These are phyloP conservation scores for Polyporus arcularius DNA, from an alignment of 768 basidiomycete species.

Conservation along the genomic window DNA sequence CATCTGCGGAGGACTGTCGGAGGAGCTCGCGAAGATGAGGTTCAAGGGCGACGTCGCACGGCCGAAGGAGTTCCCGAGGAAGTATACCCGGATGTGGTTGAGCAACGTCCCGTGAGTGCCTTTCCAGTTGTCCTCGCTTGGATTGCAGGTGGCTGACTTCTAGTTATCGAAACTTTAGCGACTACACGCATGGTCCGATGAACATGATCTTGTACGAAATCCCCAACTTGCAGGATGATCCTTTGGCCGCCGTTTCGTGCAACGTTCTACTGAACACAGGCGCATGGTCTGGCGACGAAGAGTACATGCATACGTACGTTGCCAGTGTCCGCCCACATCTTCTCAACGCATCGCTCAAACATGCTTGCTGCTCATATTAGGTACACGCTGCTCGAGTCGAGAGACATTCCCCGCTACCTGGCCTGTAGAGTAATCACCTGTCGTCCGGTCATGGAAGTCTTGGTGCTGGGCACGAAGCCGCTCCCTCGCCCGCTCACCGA, in stretches of 20 bases:
- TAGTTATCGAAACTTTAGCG: slow-evolving; percentile 18
- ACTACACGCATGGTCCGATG: slow-evolving; percentile 35
- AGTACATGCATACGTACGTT: slow-evolving; percentile 33
- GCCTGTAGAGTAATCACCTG: slow-evolving; percentile 28
- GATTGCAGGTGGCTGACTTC: too few relatives aligned
- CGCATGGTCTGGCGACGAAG: slow-evolving; percentile 32
- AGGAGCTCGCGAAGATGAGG: slow-evolving; percentile 34
- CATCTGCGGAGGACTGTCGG: slow-evolving; percentile 30
- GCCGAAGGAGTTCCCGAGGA: slow-evolving; percentile 31
- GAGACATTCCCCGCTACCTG: slow-evolving; percentile 32
- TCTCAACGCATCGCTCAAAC: too few relatives aligned
- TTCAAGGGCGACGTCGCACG: slow-evolving; percentile 27
- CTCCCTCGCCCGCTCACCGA: slow-evolving; percentile 14
- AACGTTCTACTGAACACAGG: slow-evolving; percentile 33
- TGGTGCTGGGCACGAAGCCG: not conserved
- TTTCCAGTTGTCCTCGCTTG: too few relatives aligned
- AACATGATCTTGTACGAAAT: slow-evolving; percentile 30
- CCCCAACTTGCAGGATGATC: slow-evolving; percentile 27
- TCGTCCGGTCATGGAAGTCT: not conserved
- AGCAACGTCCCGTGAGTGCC: slow-evolving; percentile 35
- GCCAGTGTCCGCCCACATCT: not conserved
- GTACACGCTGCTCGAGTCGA: slow-evolving; percentile 23
- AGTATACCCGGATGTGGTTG: slow-evolving; percentile 37
- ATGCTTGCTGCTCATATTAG: not conserved
- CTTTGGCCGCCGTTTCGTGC: slow-evolving; percentile 28